Evolutionary conservation across 768 basidiomycete genomes (phyloP).

Genomic region (Russula ochroleuca): DNA sequence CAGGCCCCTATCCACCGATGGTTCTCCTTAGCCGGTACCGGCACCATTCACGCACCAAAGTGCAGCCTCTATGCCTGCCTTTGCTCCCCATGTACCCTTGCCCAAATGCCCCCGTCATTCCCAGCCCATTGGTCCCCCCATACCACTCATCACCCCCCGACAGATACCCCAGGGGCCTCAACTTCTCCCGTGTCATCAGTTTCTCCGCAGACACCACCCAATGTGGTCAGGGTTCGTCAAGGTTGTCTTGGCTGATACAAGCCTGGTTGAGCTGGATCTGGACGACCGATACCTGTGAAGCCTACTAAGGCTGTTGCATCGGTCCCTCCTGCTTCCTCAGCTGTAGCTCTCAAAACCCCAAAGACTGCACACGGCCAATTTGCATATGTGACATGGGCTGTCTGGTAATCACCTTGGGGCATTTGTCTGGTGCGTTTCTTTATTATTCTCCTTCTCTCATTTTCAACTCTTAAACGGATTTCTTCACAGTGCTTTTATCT

Average conservation of each 20-base stretch:
- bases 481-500: conserved; percentile 5
- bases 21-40: conserved; percentile 46
- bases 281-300: neutral
- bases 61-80: conserved; percentile 27
- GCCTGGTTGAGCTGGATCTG: neutral
- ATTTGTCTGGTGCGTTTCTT: too few species aligned
- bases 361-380: conserved; percentile 22
- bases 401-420: conserved; percentile 21
- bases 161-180: conserved; percentile 34
- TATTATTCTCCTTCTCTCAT: neutral
- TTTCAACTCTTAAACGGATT: conserved; percentile 1
- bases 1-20: conserved; percentile 59
- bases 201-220: conserved; percentile 33
- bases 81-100: conserved; percentile 28
- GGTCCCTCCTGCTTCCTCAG: neutral
- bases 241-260: conserved; percentile 20
- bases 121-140: conserved; percentile 19
- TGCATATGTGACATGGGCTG: conserved; percentile 21
- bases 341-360: conserved; percentile 11
- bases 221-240: conserved; percentile 15
- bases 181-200: conserved; percentile 34
- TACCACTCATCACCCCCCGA: conserved; percentile 30
- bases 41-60: conserved; percentile 30
- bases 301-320: conserved; percentile 9
- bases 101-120: conserved; percentile 26